Base-by-base conservation (phyloP, 352 stramenopile genomes). In the Pythium folliculosum region DNA sequence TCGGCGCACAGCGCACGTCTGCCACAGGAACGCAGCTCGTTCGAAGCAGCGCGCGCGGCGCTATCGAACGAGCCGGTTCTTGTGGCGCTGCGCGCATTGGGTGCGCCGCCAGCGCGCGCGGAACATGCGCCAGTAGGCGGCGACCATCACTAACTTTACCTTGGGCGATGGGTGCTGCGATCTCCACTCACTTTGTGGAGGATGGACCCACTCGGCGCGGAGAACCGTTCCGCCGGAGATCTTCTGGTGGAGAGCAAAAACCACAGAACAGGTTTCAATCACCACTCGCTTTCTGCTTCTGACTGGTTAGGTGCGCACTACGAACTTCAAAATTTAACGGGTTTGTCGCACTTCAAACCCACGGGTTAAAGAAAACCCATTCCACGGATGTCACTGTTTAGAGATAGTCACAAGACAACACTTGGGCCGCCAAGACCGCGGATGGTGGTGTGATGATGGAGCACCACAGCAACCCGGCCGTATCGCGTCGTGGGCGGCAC, bases 201-300 rank as follows among this genome's bases (percentile, higher is more conserved):
- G 40, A 43, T 60, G 52, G 52, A 22, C 23, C 19, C 32, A 7
- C 27, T 32, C 37, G 22, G 59, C 3, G 10, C 21, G 3, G 1
- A 56, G 61, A 62, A 67, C 52, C n/a, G 61, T 67, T 67, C 61
- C 51, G 61, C 61, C 50, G 61, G 61, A 67, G 61, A 67, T 67
- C 61, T 67, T 67, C 61, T 67, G 61, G 61, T 67, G 50, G 61
- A 60, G 61, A 67, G 25, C 61, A 66, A 66, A 66, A 66, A 66
- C 49, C 60, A 66, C 60, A 21, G 55, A 51, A 44, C 40, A 56
- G 45, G 5, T 63, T 54, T 53, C 22, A 54, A 45, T 16, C 25
- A 54, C 37, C 37, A 43, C 51, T n/a, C 44, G 8, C 2, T 50
- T 2, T 21, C n/a, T 17, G 12, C 44, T 4, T 12, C n/a, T n/a